phyloP scores from a whole-genome alignment of 2,329 filamentous ascomycete species.

The Colletotrichum tanaceti region DNA sequence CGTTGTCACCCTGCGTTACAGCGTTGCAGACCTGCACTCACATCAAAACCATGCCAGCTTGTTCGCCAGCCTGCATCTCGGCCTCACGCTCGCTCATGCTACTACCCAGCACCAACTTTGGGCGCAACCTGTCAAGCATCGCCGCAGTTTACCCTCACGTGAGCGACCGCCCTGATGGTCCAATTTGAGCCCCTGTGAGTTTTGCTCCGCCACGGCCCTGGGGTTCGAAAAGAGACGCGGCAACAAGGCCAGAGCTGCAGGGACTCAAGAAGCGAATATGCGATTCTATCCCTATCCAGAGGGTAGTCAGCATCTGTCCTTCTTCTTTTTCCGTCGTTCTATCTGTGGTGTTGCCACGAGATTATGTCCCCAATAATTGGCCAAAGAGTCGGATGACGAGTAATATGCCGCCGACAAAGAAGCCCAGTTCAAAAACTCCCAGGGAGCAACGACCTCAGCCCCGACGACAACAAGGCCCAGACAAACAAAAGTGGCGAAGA shows the following conservation, averaged over 20 bases:
- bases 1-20: background rate
- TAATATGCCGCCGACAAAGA: too few relatives aligned
- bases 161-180: background rate
- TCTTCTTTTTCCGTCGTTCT: too few relatives aligned
- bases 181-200: conserved; percentile 5
- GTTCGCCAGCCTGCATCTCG: conserved; percentile 1
- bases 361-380: too few relatives aligned
- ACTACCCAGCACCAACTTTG: background rate
- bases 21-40: background rate
- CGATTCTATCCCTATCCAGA: conserved; percentile 14
- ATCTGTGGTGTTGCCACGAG: too few relatives aligned
- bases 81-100: background rate
- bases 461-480: too few relatives aligned
- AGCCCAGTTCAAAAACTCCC: too few relatives aligned
- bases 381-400: too few relatives aligned
- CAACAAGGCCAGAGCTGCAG: background rate
- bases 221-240: conserved; percentile 12
- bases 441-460: too few relatives aligned
- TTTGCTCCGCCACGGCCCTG: conserved; percentile 2
- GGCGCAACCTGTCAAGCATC: background rate
- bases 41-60: background rate
- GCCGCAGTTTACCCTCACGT: background rate
- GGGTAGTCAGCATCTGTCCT: background rate
- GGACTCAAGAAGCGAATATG: conserved; percentile 3
- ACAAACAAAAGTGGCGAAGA: background rate